Evolutionary conservation across 2,329 filamentous ascomycete genomes (phyloP).

Genomic region (Verticillium zaregamsianum): DNA sequence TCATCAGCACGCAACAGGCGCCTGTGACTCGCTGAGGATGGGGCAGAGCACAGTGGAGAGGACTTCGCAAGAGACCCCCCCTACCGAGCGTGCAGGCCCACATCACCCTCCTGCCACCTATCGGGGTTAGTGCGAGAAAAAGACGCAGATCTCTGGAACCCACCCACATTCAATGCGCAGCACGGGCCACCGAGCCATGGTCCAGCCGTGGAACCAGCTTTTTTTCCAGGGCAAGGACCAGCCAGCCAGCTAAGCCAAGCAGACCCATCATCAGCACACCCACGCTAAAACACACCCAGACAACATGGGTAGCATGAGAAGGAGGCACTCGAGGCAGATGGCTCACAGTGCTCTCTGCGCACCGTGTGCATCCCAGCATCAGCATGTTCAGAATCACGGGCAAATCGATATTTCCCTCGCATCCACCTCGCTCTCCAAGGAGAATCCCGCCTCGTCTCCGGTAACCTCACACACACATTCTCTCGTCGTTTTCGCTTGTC

Average conservation of each 20-base stretch:
- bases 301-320: not conserved
- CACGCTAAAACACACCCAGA: not conserved
- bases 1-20: not conserved
- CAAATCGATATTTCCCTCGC: not conserved
- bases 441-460: not conserved
- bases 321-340: not conserved
- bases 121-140: conserved; percentile 11
- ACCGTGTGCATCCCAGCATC: not conserved
- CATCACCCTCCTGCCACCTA: conserved; percentile 5
- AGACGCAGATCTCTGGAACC: conserved; percentile 12
- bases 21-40: conserved; percentile 3
- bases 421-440: not conserved
- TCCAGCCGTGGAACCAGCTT: conserved; percentile 1
- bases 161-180: not conserved
- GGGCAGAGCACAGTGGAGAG: conserved; percentile 9
- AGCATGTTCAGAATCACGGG: not conserved
- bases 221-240: not conserved
- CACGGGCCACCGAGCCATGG: not conserved
- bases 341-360: not conserved
- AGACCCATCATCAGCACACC: not conserved
- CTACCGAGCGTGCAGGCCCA: not conserved
- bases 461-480: not conserved
- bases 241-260: not conserved
- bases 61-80: not conserved
- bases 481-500: too few species aligned